Evolutionary conservation across 768 basidiomycete genomes (phyloP).

Genomic region (Lentinus tigrinus): DNA sequence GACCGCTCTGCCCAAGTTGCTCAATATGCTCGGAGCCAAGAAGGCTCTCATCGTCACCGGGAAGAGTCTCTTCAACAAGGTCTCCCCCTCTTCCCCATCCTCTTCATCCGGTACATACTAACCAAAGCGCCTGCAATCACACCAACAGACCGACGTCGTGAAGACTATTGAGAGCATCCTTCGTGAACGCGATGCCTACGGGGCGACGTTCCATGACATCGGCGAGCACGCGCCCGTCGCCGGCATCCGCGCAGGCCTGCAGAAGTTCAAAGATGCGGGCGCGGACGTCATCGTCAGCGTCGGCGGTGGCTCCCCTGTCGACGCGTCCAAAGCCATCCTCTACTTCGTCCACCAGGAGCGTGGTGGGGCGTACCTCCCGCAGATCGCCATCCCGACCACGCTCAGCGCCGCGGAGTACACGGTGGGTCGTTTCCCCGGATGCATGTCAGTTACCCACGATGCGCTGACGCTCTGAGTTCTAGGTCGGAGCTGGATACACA

Average conservation of each 20-base stretch:
- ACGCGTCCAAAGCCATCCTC: constrained; percentile 72
- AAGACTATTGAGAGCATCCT: constrained; percentile 55
- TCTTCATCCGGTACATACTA: too few relatives aligned
- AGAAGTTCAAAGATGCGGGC: constrained; percentile 50
- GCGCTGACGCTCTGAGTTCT: not conserved
- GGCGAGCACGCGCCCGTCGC: constrained; percentile 71
- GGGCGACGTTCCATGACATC: constrained; percentile 69
- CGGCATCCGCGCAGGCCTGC: constrained; percentile 57
- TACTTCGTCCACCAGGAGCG: constrained; percentile 58
- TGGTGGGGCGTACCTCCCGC: constrained; percentile 51
- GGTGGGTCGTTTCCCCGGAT: constrained; percentile 35
- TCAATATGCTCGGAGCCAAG: constrained; percentile 51
- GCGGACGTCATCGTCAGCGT: constrained; percentile 72
- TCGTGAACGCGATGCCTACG: constrained; percentile 56
- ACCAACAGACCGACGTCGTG: constrained; percentile 60
- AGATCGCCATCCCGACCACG: constrained; percentile 83
- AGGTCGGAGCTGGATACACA: constrained; percentile 57
- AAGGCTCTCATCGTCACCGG: constrained; percentile 76
- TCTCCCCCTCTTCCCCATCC: too few relatives aligned
- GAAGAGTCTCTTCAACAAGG: constrained; percentile 65
- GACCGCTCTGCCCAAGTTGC: constrained; percentile 63
- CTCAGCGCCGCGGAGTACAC: constrained; percentile 77
- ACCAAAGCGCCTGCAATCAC: too few relatives aligned
- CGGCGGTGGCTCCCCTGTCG: constrained; percentile 81
- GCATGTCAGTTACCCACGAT: not conserved